Conservation (phyloP, 169 alveolate genomes). For the Cystoisospora suis region DNA sequence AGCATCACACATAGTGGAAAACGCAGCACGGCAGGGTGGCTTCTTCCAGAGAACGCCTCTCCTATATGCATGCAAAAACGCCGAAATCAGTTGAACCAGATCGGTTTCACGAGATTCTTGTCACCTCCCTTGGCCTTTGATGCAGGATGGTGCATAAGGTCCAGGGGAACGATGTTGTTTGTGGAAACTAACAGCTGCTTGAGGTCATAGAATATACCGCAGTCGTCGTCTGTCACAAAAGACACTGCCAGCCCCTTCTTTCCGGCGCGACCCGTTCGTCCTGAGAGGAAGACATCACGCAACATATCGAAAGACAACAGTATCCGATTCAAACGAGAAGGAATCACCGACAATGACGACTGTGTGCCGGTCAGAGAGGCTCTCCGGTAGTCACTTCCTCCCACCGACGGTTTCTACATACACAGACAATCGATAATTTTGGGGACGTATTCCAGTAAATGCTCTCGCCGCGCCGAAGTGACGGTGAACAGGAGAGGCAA, state of each 20-base stretch:
- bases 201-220: slow-evolving; percentile 84
- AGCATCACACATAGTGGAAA: not conserved
- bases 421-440: too few species aligned
- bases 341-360: too few species aligned
- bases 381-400: too few species aligned
- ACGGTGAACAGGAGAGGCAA: too few species aligned
- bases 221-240: slow-evolving; percentile 92
- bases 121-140: slow-evolving; percentile 76
- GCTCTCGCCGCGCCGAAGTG: too few species aligned
- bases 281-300: too few species aligned
- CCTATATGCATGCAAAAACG: too few species aligned
- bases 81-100: slow-evolving; percentile 22
- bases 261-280: slow-evolving; percentile 99
- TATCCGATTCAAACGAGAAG: not conserved
- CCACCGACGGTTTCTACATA: too few species aligned
- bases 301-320: not conserved
- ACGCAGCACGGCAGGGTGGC: not conserved
- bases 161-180: slow-evolving; percentile 90
- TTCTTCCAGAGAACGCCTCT: not conserved
- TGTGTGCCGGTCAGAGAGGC: too few species aligned
- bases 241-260: slow-evolving; percentile 95
- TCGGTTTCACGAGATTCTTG: slow-evolving; percentile 44
- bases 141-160: slow-evolving; percentile 89
- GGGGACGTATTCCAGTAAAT: too few species aligned
- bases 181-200: slow-evolving; percentile 88